Evolutionary conservation across 1,284 basidiomycete genomes (phyloP).

Genomic region (Sphaerobolus stellatus): DNA sequence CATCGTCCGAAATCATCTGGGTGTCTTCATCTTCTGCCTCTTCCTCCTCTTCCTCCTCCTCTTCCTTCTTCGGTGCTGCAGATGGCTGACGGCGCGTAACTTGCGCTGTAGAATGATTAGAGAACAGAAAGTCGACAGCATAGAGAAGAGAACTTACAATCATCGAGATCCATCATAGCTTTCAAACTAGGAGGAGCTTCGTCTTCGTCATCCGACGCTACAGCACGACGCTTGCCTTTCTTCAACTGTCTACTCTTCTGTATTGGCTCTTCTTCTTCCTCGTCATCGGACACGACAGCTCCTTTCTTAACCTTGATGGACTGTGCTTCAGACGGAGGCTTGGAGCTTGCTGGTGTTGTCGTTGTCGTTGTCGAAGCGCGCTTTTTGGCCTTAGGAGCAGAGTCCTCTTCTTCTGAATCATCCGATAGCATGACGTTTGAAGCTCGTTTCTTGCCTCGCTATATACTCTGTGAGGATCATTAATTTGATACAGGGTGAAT

Average conservation of each 20-base stretch:
- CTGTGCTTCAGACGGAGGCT: constrained; percentile 21
- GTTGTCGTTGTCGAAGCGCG: constrained; percentile 9
- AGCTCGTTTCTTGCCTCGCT: constrained; percentile 63
- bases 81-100: constrained; percentile 38
- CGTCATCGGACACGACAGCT: constrained; percentile 58
- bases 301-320: constrained; percentile 40
- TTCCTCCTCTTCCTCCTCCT: constrained; percentile 18
- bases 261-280: constrained; percentile 38
- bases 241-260: constrained; percentile 27
- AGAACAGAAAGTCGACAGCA: neutral
- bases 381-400: constrained; percentile 15
- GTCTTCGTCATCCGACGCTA: constrained; percentile 24
- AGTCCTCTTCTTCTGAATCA: constrained; percentile 50
- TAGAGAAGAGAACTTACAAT: constrained; percentile 44
- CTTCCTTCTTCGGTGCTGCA: constrained; percentile 17
- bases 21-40: constrained; percentile 18
- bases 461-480: neutral
- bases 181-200: constrained; percentile 39
- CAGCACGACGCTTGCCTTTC: constrained; percentile 30
- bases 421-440: constrained; percentile 35
- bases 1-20: constrained; percentile 1
- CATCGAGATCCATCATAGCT: constrained; percentile 76
- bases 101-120: constrained; percentile 33
- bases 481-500: neutral
- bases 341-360: constrained; percentile 20